These are phyloP conservation scores for Nigrospora sphaerica DNA, from an alignment of 2,329 filamentous ascomycete genomes.

Conservation along the genomic window DNA sequence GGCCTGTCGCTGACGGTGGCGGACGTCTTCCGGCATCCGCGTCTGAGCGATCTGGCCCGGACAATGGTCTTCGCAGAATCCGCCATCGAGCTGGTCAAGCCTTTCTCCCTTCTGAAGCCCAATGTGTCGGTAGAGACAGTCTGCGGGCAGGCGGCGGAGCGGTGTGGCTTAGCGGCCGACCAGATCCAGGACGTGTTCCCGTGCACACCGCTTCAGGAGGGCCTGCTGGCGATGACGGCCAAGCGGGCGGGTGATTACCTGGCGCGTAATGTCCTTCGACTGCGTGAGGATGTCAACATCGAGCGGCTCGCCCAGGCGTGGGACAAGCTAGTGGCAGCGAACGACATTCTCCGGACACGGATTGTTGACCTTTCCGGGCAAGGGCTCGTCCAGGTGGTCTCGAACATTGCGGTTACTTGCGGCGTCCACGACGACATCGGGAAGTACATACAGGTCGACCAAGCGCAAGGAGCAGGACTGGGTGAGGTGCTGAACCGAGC, in stretches of 20 bases:
- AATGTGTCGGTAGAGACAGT: too few species aligned
- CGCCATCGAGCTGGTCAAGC: too few species aligned
- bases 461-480: constrained; percentile 28
- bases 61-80: too few species aligned
- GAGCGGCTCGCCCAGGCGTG: background rate
- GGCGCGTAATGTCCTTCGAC: background rate
- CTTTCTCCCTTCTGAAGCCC: too few species aligned
- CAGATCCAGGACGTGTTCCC: background rate
- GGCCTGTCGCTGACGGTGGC: too few species aligned
- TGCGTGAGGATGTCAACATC: background rate
- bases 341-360: background rate
- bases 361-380: constrained; percentile 1
- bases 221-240: background rate
- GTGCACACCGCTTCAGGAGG: constrained; percentile 2
- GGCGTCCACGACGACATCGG: too few species aligned
- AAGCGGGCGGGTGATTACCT: background rate
- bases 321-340: background rate
- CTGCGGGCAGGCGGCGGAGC: too few species aligned
- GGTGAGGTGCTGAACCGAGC: constrained; percentile 10
- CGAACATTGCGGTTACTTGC: too few species aligned
- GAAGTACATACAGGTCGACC: constrained; percentile 3
- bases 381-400: constrained; percentile 9
- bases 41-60: background rate
- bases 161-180: background rate
- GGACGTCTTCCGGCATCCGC: background rate